Evolutionary conservation across 2,329 filamentous ascomycete genomes (phyloP).

Genomic region (Rugonectria rugulosa): DNA sequence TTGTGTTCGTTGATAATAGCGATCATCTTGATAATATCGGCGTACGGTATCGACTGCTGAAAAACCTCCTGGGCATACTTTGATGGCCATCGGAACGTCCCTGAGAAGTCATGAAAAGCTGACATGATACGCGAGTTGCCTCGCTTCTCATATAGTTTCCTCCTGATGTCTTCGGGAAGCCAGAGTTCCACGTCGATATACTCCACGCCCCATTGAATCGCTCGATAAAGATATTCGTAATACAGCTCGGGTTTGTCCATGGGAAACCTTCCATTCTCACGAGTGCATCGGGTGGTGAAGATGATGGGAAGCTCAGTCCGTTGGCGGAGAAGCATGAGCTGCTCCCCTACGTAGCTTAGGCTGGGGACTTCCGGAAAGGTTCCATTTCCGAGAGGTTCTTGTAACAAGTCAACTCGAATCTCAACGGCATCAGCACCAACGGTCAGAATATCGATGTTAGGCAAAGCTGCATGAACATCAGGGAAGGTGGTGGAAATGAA

Average conservation of each 20-base stretch:
- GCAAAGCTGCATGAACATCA: constrained; percentile 81
- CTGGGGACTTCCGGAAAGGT: constrained; percentile 73
- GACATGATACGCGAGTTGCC: constrained; percentile 88
- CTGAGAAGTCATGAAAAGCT: constrained; percentile 90
- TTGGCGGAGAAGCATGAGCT: constrained; percentile 84
- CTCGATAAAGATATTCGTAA: constrained; percentile 81
- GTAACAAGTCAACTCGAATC: constrained; percentile 81
- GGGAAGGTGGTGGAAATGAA: constrained; percentile 90
- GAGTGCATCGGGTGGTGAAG: constrained; percentile 83
- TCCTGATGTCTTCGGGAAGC: constrained; percentile 79
- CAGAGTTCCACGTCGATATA: constrained; percentile 91
- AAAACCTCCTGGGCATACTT: constrained; percentile 76
- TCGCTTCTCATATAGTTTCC: constrained; percentile 70
- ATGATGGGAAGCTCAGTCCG: constrained; percentile 90
- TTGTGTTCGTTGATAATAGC: constrained; percentile 81
- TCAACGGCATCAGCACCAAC: constrained; percentile 88
- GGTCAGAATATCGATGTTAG: constrained; percentile 86
- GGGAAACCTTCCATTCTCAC: constrained; percentile 84
- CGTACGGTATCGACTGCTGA: constrained; percentile 73
- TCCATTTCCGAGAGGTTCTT: constrained; percentile 72
- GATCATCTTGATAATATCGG: constrained; percentile 92
- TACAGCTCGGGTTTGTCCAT: constrained; percentile 81
- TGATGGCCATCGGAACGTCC: constrained; percentile 83
- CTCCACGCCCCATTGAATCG: constrained; percentile 88
- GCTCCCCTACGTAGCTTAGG: constrained; percentile 83